Percentiles rank a stretch among this genome's conserved stretches.
Conservation (phyloP, 2,329 filamentous ascomycete genomes). For the Dactylellina leptospora region DNA sequence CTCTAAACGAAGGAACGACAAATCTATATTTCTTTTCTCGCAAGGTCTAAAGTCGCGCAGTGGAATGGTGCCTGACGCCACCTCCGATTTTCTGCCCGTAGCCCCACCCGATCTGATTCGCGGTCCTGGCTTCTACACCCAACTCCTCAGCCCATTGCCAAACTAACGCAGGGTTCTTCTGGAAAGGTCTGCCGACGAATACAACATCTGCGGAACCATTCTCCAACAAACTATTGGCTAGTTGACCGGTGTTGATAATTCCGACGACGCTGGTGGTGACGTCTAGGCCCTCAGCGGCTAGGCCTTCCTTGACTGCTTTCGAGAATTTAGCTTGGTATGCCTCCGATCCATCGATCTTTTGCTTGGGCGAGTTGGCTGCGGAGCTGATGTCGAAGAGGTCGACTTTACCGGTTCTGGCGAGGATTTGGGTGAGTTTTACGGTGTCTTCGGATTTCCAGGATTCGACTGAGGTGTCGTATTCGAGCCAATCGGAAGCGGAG, state of each 20-base stretch:
- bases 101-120: slow-evolving; percentile 68
- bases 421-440: slow-evolving; percentile 70
- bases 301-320: slow-evolving; percentile 55
- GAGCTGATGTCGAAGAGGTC: slow-evolving; percentile 85
- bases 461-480: slow-evolving; percentile 57
- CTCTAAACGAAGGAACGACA: background rate
- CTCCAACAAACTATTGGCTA: slow-evolving; percentile 65
- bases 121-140: slow-evolving; percentile 62
- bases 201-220: slow-evolving; percentile 65
- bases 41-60: background rate
- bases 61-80: slow-evolving; percentile 36
- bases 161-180: slow-evolving; percentile 69
- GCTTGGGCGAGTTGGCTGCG: slow-evolving; percentile 63
- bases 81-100: slow-evolving; percentile 60
- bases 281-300: slow-evolving; percentile 54
- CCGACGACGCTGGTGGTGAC: slow-evolving; percentile 55
- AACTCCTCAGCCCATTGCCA: slow-evolving; percentile 68
- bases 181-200: slow-evolving; percentile 66
- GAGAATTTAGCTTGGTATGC: slow-evolving; percentile 58
- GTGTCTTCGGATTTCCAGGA: slow-evolving; percentile 73
- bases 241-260: slow-evolving; percentile 12
- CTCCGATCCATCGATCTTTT: slow-evolving; percentile 52
- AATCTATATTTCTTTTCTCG: background rate
- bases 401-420: slow-evolving; percentile 74
- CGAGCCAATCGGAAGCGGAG: slow-evolving; percentile 72